A percentile compares a stretch with the other conserved stretches of the same genome.
phyloP scores from a whole-genome alignment of 1,139 yeast species.

The Cylindricascospora bacillispora region DNA sequence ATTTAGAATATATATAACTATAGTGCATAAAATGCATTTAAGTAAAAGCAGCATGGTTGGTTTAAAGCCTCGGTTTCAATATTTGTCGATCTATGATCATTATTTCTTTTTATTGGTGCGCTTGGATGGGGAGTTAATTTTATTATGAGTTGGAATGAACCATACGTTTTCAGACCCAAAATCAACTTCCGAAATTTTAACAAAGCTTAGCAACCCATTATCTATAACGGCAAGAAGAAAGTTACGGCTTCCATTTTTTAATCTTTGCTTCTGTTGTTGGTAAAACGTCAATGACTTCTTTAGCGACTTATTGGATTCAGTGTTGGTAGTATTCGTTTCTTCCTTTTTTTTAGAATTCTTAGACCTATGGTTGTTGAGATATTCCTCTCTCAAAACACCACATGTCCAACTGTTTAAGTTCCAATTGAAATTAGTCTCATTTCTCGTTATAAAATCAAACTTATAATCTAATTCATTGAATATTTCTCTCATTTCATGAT shows the following conservation, averaged over 20 bases:
- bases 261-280: constrained; percentile 25
- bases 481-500: constrained; percentile 19
- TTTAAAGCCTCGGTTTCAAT: background rate
- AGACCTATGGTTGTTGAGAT: constrained; percentile 7
- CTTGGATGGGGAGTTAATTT: no score
- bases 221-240: constrained; percentile 57
- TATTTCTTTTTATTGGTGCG: background rate
- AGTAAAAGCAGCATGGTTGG: background rate
- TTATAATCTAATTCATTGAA: constrained; percentile 19
- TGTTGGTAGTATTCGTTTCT: constrained; percentile 7
- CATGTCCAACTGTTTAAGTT: constrained; percentile 14
- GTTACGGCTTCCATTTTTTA: constrained; percentile 37
- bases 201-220: constrained; percentile 59
- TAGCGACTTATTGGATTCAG: constrained; percentile 16
- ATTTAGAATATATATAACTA: background rate
- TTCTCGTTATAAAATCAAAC: constrained; percentile 16
- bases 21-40: no score
- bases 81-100: constrained; percentile 1
- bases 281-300: constrained; percentile 15
- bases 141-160: no score
- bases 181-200: constrained; percentile 45
- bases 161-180: constrained; percentile 35
- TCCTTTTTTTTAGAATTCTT: constrained; percentile 17
- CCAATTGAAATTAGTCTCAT: constrained; percentile 13
- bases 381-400: constrained; percentile 18